These are phyloP conservation scores for Rhodamnia rubescens DNA, from an alignment of 345 rosid species.

Conservation along the genomic window DNA sequence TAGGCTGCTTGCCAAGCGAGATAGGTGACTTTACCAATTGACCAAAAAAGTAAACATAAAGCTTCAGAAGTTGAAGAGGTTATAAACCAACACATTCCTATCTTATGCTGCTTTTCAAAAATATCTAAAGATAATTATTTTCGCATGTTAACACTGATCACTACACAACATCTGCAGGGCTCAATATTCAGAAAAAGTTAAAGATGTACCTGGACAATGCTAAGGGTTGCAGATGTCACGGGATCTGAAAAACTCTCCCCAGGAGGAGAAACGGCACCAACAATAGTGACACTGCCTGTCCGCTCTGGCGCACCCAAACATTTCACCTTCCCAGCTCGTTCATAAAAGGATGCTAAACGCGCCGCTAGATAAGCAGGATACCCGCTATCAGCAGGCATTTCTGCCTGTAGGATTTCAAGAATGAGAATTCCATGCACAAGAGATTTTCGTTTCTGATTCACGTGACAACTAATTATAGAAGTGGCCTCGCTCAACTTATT, in stretches of 20 bases:
- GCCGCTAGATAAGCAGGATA: slow-evolving; percentile 99
- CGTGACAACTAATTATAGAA: not conserved
- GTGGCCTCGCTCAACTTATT: not conserved
- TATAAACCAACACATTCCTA: not conserved
- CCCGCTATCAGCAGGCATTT: slow-evolving; percentile 99
- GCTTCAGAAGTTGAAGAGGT: not conserved
- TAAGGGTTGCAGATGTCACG: slow-evolving; percentile 98
- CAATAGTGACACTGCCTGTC: slow-evolving; percentile 97
- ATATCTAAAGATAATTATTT: not conserved
- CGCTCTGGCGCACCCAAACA: slow-evolving; percentile 99
- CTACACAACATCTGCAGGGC: not conserved
- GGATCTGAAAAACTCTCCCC: slow-evolving; percentile 99
- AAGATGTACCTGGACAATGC: slow-evolving; percentile 90
- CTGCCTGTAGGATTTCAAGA: slow-evolving; percentile 44
- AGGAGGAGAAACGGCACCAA: slow-evolving; percentile 99
- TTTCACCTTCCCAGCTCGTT: slow-evolving; percentile 98
- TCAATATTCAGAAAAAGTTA: not conserved
- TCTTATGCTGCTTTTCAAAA: not conserved
- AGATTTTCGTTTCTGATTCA: not conserved
- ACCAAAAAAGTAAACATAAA: not conserved
- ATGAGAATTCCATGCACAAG: not conserved
- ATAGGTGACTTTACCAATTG: not conserved
- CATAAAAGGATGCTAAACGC: slow-evolving; percentile 96
- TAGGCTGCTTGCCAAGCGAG: not conserved
- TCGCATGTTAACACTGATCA: not conserved